Conservation (phyloP, 2,329 filamentous ascomycete genomes). For the Scedosporium minutisporum region DNA sequence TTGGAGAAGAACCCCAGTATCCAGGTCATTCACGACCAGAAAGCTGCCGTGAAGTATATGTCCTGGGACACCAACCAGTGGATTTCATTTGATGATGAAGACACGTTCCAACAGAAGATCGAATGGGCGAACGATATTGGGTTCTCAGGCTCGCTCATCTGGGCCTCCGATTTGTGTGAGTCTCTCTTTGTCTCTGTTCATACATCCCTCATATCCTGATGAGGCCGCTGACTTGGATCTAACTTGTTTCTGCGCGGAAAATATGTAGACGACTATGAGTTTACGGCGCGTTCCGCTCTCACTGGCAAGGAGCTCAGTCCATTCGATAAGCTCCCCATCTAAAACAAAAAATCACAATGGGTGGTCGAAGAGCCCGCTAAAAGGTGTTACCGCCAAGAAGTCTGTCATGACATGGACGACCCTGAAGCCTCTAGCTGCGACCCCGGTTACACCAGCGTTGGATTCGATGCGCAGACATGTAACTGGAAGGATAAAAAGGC, state of each 20-base stretch:
- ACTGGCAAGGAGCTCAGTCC: conserved; percentile 3
- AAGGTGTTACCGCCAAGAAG: neutral
- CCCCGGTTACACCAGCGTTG: conserved; percentile 6
- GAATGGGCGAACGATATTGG: conserved; percentile 11
- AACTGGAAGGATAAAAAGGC: conserved; percentile 23
- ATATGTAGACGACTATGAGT: conserved; percentile 2
- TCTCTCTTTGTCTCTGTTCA: neutral
- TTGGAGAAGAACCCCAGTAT: conserved; percentile 11
- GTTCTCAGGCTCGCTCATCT: conserved; percentile 13
- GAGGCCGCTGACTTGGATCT: too few species aligned
- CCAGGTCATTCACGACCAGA: conserved; percentile 11
- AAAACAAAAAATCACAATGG: neutral
- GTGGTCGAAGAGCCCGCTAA: neutral
- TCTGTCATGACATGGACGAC: neutral
- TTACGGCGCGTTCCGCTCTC: neutral
- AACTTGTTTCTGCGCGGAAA: neutral
- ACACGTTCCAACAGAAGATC: conserved; percentile 13
- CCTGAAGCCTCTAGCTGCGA: conserved; percentile 2
- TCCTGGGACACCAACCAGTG: conserved; percentile 13
- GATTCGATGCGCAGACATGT: conserved; percentile 31
- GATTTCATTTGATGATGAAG: conserved; percentile 12
- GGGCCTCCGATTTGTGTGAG: conserved; percentile 13
- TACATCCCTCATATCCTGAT: too few species aligned
- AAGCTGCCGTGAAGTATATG: conserved; percentile 10
- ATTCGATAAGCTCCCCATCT: neutral